A percentile compares a stretch with the other conserved stretches of the same genome.
Conservation (phyloP, 306 rosid species). For the Erythrophleum fordii region DNA sequence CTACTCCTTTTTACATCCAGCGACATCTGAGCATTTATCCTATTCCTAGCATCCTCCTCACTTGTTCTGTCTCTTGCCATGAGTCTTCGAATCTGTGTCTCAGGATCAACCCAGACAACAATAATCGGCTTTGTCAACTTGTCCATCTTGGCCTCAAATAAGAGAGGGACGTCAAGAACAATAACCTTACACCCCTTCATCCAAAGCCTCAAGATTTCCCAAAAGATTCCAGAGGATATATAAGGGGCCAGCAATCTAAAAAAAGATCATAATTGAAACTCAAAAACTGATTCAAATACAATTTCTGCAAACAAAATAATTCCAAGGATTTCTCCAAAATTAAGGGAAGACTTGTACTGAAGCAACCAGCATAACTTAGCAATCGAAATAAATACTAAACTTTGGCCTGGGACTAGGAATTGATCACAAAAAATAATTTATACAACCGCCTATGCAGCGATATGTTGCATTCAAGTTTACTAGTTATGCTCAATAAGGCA, state of each 20-base stretch:
- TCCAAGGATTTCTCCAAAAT: background rate
- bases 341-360: background rate
- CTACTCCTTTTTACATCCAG: conserved; percentile 63
- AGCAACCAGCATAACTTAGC: background rate
- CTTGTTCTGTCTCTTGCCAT: conserved; percentile 61
- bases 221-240: conserved; percentile 80
- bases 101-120: conserved; percentile 90
- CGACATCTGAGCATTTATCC: conserved; percentile 80
- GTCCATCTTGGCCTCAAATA: conserved; percentile 87
- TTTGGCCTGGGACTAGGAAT: background rate
- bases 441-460: background rate
- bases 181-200: conserved; percentile 75
- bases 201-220: conserved; percentile 80
- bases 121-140: conserved; percentile 80
- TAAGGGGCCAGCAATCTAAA: conserved; percentile 78
- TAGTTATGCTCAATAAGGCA: background rate
- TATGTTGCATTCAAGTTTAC: background rate
- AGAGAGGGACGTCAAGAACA: conserved; percentile 81
- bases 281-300: conserved; percentile 22
- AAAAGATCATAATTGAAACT: conserved; percentile 33
- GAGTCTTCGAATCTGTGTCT: conserved; percentile 73
- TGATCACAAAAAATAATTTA: background rate
- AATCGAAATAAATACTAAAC: background rate
- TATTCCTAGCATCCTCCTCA: conserved; percentile 67
- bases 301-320: background rate